Base-by-base conservation (phyloP, 2,329 filamentous ascomycete species). In the Colletotrichum agaves region DNA sequence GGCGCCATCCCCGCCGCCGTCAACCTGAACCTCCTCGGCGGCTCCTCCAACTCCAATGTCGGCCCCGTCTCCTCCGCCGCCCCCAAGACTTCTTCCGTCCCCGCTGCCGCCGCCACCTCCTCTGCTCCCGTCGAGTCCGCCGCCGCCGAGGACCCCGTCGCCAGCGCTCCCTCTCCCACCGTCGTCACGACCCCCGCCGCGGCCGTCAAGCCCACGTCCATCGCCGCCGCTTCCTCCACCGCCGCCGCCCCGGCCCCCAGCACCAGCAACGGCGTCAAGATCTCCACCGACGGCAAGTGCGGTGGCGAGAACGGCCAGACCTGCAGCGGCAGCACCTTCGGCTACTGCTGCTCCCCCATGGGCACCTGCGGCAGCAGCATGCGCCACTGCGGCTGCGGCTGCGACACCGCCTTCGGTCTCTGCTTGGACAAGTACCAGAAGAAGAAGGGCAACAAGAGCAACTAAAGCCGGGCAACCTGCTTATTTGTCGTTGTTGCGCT, bases 341-440 rank as follows among this genome's bases (percentile, higher is more conserved):
- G 81, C 2, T 72, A 79, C 63, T 83, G 83, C 75, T 85, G 82
- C 75, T 82, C 80, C 15, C 74, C 72, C 62, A 73, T 74, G 69
- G 74, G 79, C 53, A 77, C 75, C 72, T 85, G 83, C 62, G 79
- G 79, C 5, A 74, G 72, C 46, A 77, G 75, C 69, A 73, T 72
- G 37, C 72, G 74, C 33, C 76, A 80, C 66, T 81, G 80, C 69
- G 74, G 74, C 11, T 76, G 74, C 43, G 77, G 77, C 13, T 82
- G 80, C 71, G 76, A 80, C 72, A 61, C 69, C 8, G 71, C 60
- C n/a, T 81, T 78, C 69, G 79, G 79, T 15, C 68, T 73, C 35
- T 81, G 80, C 72, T 67, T 70, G 55, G 63, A 71, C 49, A 68
- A 58, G 31, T 53, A 57, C 44, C 59, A 62, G 49, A 62, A 62